These are phyloP conservation scores for Rhazya stricta DNA, from an alignment of 257 asterid genomes.

Conservation along the genomic window DNA sequence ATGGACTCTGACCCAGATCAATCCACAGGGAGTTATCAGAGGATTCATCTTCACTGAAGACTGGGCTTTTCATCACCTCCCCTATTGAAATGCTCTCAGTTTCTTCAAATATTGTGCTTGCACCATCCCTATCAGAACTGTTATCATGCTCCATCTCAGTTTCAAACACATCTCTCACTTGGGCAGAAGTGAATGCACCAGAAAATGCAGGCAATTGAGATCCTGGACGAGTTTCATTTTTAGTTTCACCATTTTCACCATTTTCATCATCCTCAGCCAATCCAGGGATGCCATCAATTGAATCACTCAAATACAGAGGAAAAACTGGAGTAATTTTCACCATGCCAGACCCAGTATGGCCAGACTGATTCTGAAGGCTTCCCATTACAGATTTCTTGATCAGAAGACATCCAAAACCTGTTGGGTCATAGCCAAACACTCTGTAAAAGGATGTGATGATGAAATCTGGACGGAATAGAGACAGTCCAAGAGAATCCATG, in stretches of 20 bases:
- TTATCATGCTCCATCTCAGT: conserved; percentile 88
- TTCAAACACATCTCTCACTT: conserved; percentile 92
- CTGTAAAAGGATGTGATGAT: conserved; percentile 90
- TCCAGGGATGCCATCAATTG: conserved; percentile 82
- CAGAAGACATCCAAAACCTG: conserved; percentile 97
- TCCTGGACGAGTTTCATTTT: conserved; percentile 52
- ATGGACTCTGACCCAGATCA: conserved; percentile 93
- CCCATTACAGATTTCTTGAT: conserved; percentile 93
- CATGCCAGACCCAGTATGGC: conserved; percentile 93
- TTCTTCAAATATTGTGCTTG: conserved; percentile 95
- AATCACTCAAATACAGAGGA: conserved; percentile 87
- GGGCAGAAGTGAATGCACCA: conserved; percentile 94
- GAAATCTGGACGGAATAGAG: conserved; percentile 92
- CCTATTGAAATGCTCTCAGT: conserved; percentile 85
- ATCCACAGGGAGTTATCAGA: conserved; percentile 96
- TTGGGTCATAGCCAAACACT: conserved; percentile 95
- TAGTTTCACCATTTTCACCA: conserved; percentile 50
- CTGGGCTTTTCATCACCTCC: conserved; percentile 94
- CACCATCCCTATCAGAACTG: conserved; percentile 83
- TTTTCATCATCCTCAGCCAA: conserved; percentile 65
- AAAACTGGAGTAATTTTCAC: conserved; percentile 89
- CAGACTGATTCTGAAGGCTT: conserved; percentile 86
- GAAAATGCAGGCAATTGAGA: conserved; percentile 97
- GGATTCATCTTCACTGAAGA: conserved; percentile 94
- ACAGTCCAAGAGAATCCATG: conserved; percentile 97